Evolutionary conservation across 2,329 filamentous ascomycete genomes (phyloP).

Genomic region (Anthostomella pinea): DNA sequence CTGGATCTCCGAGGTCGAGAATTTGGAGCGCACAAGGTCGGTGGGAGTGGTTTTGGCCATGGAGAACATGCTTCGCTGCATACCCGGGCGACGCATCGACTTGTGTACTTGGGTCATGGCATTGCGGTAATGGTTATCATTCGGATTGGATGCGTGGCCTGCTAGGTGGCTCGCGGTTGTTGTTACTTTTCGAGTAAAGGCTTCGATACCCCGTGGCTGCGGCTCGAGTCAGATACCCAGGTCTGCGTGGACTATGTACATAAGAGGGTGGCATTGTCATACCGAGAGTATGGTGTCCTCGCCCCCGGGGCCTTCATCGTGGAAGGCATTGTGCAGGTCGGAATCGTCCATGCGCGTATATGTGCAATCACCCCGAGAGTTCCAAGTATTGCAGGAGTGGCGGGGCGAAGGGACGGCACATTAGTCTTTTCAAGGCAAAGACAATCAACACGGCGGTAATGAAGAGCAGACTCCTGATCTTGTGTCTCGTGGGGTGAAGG

Average conservation of each 20-base stretch:
- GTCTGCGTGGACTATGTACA: constrained; percentile 5
- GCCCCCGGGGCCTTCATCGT: constrained; percentile 33
- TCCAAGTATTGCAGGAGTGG: constrained; percentile 8
- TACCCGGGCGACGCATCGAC: constrained; percentile 76
- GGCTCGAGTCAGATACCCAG: constrained; percentile 14
- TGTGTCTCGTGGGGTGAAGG: background rate
- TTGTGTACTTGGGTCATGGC: constrained; percentile 88
- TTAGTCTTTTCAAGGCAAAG: constrained; percentile 6
- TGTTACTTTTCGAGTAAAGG: constrained; percentile 91
- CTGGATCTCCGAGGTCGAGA: constrained; percentile 90
- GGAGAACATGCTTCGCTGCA: constrained; percentile 88
- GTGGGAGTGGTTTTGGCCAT: constrained; percentile 90
- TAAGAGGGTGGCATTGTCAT: constrained; percentile 14
- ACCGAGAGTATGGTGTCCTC: constrained; percentile 34
- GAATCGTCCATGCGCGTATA: constrained; percentile 34
- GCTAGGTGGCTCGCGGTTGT: constrained; percentile 91
- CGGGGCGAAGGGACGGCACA: constrained; percentile 15
- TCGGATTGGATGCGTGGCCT: constrained; percentile 57
- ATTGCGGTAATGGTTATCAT: constrained; percentile 71
- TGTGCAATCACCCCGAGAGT: constrained; percentile 12
- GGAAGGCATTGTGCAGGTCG: constrained; percentile 32
- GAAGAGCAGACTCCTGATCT: background rate
- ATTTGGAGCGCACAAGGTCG: constrained; percentile 85
- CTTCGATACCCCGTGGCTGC: constrained; percentile 83
- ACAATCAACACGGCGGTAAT: background rate